These are phyloP conservation scores for Fusarium keratoplasticum DNA, from an alignment of 2,329 filamentous ascomycete species.

Conservation along the genomic window DNA sequence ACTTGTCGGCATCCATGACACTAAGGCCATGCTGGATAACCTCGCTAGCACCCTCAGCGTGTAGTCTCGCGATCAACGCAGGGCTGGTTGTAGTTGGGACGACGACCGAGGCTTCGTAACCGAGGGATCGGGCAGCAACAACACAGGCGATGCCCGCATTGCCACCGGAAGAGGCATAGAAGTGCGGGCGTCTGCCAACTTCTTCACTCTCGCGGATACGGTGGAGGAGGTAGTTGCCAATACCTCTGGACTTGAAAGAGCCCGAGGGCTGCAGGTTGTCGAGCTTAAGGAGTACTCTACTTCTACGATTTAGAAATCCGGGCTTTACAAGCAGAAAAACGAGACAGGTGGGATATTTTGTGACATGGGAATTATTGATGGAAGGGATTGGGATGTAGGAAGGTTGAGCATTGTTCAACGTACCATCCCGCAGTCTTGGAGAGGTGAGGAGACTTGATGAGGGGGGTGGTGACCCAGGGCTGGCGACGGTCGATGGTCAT, in stretches of 20 bases:
- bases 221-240: constrained; percentile 76
- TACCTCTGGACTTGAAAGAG: constrained; percentile 85
- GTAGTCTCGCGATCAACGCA: constrained; percentile 76
- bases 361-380: neutral
- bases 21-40: constrained; percentile 75
- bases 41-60: constrained; percentile 68
- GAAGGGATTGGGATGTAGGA: neutral
- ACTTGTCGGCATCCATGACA: constrained; percentile 76
- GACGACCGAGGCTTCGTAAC: constrained; percentile 75
- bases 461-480: constrained; percentile 31
- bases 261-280: constrained; percentile 85
- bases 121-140: constrained; percentile 73
- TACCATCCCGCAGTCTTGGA: constrained; percentile 77
- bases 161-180: constrained; percentile 80
- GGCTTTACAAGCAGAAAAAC: neutral
- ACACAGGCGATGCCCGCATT: constrained; percentile 86
- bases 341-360: neutral
- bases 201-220: constrained; percentile 45
- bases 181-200: constrained; percentile 58
- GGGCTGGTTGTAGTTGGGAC: constrained; percentile 74
- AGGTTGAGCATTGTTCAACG: constrained; percentile 37
- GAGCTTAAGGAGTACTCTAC: constrained; percentile 85
- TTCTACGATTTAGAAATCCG: constrained; percentile 42
- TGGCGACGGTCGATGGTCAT: constrained; percentile 34
- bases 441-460: constrained; percentile 53